Evolutionary conservation across 2,329 filamentous ascomycete genomes (phyloP), one percentile per base, ranked within the genome.

Genomic region (Colletotrichum tamarilloi): DNA sequence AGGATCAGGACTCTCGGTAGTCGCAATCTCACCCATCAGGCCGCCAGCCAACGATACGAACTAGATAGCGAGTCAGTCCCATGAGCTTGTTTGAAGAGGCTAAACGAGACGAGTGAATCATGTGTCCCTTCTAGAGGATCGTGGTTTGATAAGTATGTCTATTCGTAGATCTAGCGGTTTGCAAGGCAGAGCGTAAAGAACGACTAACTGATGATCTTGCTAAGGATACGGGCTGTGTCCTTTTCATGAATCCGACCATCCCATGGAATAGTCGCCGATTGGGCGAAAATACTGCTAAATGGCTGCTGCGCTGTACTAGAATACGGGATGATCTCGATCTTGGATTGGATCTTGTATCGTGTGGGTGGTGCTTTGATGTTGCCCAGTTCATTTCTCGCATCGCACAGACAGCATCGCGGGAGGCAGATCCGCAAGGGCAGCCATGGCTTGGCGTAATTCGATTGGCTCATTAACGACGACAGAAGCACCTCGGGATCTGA

Each of bases 361-460:
- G 12, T 42, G 16, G 35, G 57, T 11, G 32, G 35, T 62, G 67
- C 52, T 68, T 68, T 49, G 58, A 72, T 68, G 28, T 52, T 67
- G 56, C 24, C 64, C 59, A 24, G 24, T 22, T 58, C 32, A 42
- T 46, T 52, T 22, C 26, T 52, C 22, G 14, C n/a, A 42, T 58
- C 52, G 64, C 64, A 72, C 64, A 68, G 57, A 68, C 68, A 30
- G 57, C 30, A 60, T 49, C 68, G 64, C 49, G 26, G 52, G 52
- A 42, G 38, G 49, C 24, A 68, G 64, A 62, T 72, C 68, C n/a
- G 35, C 26, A 62, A 30, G 16, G 52, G 64, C 35, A 22, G 19
- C 8, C 42, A 30, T 35, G 38, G 63, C 42, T 32, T 24, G 46
- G 24, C 5, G 46, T 57, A 12, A 38, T 30, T 49, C 16, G 9